Evolutionary conservation across 2,329 filamentous ascomycete species (phyloP).

Genomic region (Sarocladiaceae sp.): DNA sequence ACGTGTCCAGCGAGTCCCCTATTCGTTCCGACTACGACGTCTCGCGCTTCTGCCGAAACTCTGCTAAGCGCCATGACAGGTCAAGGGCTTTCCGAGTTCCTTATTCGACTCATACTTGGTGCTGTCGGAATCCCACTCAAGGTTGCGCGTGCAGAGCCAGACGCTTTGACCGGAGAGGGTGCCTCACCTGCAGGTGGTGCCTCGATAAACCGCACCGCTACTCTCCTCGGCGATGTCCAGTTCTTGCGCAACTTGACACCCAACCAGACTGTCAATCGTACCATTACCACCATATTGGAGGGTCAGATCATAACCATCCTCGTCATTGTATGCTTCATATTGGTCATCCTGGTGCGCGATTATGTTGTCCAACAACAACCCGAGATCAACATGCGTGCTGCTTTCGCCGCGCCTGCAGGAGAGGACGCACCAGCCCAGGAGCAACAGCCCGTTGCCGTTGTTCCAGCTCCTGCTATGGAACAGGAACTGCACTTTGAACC

Average conservation of each 20-base stretch:
- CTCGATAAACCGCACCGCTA: slow-evolving; percentile 14
- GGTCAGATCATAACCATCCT: slow-evolving; percentile 89
- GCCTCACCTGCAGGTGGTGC: not conserved
- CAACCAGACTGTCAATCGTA: slow-evolving; percentile 66
- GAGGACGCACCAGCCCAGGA: not conserved
- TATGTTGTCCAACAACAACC: slow-evolving; percentile 99
- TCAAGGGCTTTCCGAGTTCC: slow-evolving; percentile 25
- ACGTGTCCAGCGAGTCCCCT: slow-evolving; percentile 30
- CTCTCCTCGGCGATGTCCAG: slow-evolving; percentile 50
- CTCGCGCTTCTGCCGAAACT: slow-evolving; percentile 23
- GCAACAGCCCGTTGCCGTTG: not conserved
- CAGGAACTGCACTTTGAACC: slow-evolving; percentile 1
- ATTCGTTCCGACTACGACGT: slow-evolving; percentile 24
- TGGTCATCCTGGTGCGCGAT: slow-evolving; percentile 94
- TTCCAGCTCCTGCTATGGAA: slow-evolving; percentile 1
- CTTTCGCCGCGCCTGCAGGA: slow-evolving; percentile 43
- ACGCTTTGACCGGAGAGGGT: not conserved
- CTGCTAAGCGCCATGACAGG: slow-evolving; percentile 23
- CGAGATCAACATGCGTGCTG: slow-evolving; percentile 73
- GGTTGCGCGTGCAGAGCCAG: not conserved
- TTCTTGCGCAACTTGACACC: slow-evolving; percentile 59
- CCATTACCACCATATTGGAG: slow-evolving; percentile 77
- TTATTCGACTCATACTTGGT: slow-evolving; percentile 24
- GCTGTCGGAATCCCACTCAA: no score
- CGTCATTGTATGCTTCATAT: slow-evolving; percentile 87